Evolutionary conservation across 2,329 filamentous ascomycete species (phyloP), one percentile per base, ranked within the genome.

Genomic region (Aspergillus terreus): DNA sequence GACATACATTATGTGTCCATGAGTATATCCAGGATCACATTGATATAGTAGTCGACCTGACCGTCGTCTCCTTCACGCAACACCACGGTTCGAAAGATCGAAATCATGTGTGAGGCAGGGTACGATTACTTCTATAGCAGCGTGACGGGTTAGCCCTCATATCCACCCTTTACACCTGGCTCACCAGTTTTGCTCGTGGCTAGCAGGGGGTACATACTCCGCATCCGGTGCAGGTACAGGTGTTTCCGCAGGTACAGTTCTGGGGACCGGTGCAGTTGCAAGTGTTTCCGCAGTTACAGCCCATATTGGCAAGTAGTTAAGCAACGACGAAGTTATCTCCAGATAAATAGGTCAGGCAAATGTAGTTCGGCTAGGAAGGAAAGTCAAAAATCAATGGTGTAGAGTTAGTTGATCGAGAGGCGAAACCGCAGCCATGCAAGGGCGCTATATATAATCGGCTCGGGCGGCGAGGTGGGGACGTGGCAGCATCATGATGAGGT

Each of bases 151-250:
- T 44, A 57, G 56, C 35, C 42, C 40, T 51, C 43, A 49, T 33
- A 52, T 57, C 54, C 49, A 46, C 47, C 36, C 50, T 53, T 51
- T 46, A 52, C 50, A 15, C 35, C 42, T 14, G 2, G 4, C 35
- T 41, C 7, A 25, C 27, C 55, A 54, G 19, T 17, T 42, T 23
- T 23, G 4, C 53, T 49, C 58, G 47, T 43, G 48, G 46, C n/a
- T 6, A 21, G 23, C 33, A 36, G 40, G 27, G n/a, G 38, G 54
- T 50, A 67, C 69, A 59, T 71, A 72, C 69, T 63, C 67, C 68
- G 58, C 69, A 72, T 61, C 63, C 62, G 62, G 69, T 66, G 63
- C 69, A 72, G 57, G 59, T 46, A 54, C 69, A 72, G 53, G 56
- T 60, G 50, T 62, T 60, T 42, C 60, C 59, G 53, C 69, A 72